Evolutionary conservation across 352 stramenopile genomes (phyloP).

Genomic region (Phytopythium aichiense): DNA sequence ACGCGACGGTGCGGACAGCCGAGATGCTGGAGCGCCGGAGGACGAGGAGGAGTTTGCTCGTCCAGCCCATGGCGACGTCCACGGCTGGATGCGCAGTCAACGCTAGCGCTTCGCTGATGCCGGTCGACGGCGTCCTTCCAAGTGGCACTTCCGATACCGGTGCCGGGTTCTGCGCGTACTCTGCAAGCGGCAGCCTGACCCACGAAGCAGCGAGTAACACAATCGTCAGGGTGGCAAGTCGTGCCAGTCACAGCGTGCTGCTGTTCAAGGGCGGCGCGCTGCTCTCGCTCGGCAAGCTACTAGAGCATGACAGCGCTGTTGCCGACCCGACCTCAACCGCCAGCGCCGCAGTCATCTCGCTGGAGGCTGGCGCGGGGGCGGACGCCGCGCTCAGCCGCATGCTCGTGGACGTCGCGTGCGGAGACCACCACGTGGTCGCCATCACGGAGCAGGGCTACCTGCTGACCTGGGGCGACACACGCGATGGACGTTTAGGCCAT

Average conservation of each 20-base stretch:
- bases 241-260: constrained; percentile 36
- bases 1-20: constrained; percentile 13
- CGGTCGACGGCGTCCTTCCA: neutral
- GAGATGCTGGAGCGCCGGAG: constrained; percentile 20
- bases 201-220: constrained; percentile 18
- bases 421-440: constrained; percentile 50
- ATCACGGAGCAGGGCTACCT: constrained; percentile 73
- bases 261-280: constrained; percentile 44
- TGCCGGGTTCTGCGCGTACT: neutral
- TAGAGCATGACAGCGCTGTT: constrained; percentile 4
- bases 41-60: neutral
- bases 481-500: constrained; percentile 11
- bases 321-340: constrained; percentile 4
- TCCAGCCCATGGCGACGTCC: neutral
- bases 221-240: constrained; percentile 36
- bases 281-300: constrained; percentile 26
- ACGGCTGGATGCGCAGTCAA: neutral
- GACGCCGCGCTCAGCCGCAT: constrained; percentile 46
- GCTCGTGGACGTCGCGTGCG: constrained; percentile 56
- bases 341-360: constrained; percentile 4
- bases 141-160: neutral
- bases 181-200: neutral
- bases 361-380: constrained; percentile 8
- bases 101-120: neutral
- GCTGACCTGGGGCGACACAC: constrained; percentile 66